Base-by-base conservation (phyloP, 2,329 filamentous ascomycete species). In the Fusarium tuaranense region DNA sequence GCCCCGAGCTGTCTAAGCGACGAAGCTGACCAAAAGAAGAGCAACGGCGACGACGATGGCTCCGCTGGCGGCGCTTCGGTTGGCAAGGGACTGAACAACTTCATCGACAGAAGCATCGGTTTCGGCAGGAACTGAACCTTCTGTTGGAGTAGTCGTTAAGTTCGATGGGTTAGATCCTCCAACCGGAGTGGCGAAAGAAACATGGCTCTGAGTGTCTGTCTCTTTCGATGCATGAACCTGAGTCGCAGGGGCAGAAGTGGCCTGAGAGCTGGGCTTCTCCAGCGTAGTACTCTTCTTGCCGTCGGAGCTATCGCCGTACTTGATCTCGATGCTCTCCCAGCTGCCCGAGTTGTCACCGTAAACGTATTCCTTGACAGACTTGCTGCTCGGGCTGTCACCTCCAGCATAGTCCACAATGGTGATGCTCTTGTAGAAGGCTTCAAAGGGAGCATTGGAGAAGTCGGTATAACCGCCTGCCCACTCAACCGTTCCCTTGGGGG, bases 401-500 rank as follows among this genome's bases (percentile, higher is more conserved):
- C 87, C 87, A 79, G 83, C 83, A 82, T 87, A 88, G 83, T 90
- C 88, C 77, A 82, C 80, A 76, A 90, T 85, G 69, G 80, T 85
- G 77, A 90, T 80, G 78, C 82, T 85, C 85, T 89, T 84, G 87
- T 89, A 90, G 84, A 86, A 86, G 77, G 83, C 88, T 63, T 81
- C 78, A 83, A 87, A 89, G 65, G 88, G 88, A 71, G 80, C 87
- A 76, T 87, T 74, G 76, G 71, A 76, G 80, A 88, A 89, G 80
- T 89, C 83, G 76, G 88, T 83, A 74, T 78, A 78, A 72, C 92
- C 92, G 74, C 91, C 92, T 63, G 90, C 89, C 90, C 90, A 92
- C 69, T 88, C 75, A 70, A 95, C 92, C 44, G 94, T 96, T 69
- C 94, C 94, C 69, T 88, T 81, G 36, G 89, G 80, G 75, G 94